phyloP scores from a whole-genome alignment of 2,329 filamentous ascomycete species.

The Talaromyces sp. region DNA sequence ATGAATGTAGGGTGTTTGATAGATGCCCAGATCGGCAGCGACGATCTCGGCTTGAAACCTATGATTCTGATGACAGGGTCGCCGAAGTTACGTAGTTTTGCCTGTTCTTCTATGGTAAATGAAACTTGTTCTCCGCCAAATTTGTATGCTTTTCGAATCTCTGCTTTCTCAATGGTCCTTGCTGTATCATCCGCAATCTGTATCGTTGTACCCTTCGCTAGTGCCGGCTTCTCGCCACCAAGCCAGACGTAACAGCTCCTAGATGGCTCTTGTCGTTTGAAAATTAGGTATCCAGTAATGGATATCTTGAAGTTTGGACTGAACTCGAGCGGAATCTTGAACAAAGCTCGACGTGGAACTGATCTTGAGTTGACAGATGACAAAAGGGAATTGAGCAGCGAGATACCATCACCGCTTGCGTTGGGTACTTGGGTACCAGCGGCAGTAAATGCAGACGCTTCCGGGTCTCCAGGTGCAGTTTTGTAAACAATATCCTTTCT shows the following conservation, averaged over 20 bases:
- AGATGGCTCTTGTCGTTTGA: constrained; percentile 78
- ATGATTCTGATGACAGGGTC: constrained; percentile 81
- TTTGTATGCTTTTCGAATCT: constrained; percentile 90
- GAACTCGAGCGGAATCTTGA: constrained; percentile 84
- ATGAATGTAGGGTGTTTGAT: constrained; percentile 86
- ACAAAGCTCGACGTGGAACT: constrained; percentile 77
- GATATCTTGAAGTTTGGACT: constrained; percentile 81
- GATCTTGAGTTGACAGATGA: constrained; percentile 90
- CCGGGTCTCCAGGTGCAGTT: constrained; percentile 65
- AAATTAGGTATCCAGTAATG: constrained; percentile 86
- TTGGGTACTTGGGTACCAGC: constrained; percentile 50
- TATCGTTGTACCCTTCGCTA: constrained; percentile 70
- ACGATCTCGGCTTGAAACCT: constrained; percentile 80
- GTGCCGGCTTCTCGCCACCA: constrained; percentile 78
- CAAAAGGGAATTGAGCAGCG: constrained; percentile 72
- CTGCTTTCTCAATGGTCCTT: constrained; percentile 70
- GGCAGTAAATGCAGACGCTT: constrained; percentile 57
- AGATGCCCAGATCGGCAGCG: constrained; percentile 78
- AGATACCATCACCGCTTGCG: constrained; percentile 68
- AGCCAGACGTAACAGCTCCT: constrained; percentile 85
- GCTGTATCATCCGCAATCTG: constrained; percentile 75
- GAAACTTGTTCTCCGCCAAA: constrained; percentile 88
- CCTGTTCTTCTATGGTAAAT: constrained; percentile 81
- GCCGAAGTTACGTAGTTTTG: constrained; percentile 73
- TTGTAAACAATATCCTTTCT: constrained; percentile 84